Evolutionary conservation across 208 protist genomes (phyloP).

Genomic region (Novymonas esmeraldas): DNA sequence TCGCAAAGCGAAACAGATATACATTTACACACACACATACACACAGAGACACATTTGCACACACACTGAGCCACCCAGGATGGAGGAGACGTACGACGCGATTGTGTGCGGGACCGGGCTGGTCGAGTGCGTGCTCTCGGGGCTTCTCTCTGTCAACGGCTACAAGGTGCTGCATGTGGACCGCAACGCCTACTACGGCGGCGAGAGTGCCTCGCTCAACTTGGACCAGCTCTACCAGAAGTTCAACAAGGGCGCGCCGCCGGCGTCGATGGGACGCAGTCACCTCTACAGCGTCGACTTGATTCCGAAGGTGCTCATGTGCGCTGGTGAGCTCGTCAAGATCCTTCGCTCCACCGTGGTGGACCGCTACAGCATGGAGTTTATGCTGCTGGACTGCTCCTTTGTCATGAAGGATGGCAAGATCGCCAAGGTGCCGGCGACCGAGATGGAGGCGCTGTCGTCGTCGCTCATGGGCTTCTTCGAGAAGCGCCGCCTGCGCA

Average conservation of each 20-base stretch:
- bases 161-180: slow-evolving; percentile 99
- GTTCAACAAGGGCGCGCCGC: slow-evolving; percentile 89
- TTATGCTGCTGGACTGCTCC: slow-evolving; percentile 97
- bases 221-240: slow-evolving; percentile 97
- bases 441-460: slow-evolving; percentile 95
- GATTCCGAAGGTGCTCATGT: slow-evolving; percentile 99
- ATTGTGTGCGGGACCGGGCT: slow-evolving; percentile 99
- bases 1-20: too few species aligned
- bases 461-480: slow-evolving; percentile 98
- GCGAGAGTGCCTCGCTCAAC: slow-evolving; percentile 98
- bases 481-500: slow-evolving; percentile 96
- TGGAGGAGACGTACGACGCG: slow-evolving; percentile 93
- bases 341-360: slow-evolving; percentile 98
- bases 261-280: slow-evolving; percentile 83
- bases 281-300: slow-evolving; percentile 99
- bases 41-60: not conserved
- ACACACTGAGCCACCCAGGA: slow-evolving; percentile 10
- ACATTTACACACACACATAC: not conserved
- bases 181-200: slow-evolving; percentile 99
- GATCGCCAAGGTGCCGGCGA: slow-evolving; percentile 98
- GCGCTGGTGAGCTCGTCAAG: slow-evolving; percentile 96
- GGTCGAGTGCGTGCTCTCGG: slow-evolving; percentile 98
- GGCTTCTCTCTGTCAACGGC: slow-evolving; percentile 94
- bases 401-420: slow-evolving; percentile 97
- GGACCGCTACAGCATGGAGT: slow-evolving; percentile 98